Percentiles rank a stretch among this genome's conserved stretches.
phyloP scores from a whole-genome alignment of 495 filamentous ascomycete species.

The Articulospora tetracladia region DNA sequence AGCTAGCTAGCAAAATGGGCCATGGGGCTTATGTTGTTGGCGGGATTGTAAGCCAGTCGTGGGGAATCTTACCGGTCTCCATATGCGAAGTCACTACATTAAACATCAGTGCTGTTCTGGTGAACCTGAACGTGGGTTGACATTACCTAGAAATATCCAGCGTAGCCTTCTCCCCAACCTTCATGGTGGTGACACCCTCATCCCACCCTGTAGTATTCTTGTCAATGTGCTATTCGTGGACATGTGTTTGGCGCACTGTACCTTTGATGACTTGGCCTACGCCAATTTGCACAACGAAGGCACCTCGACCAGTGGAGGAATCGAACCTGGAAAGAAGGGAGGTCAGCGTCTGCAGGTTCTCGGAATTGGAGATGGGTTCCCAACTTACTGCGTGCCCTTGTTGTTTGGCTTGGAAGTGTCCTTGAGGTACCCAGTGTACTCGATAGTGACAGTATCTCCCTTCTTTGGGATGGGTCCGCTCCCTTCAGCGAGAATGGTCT shows the following conservation, averaged over 20 bases:
- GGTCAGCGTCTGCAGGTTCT: slow-evolving; percentile 6
- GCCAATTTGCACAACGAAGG: slow-evolving; percentile 67
- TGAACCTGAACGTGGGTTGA: not conserved
- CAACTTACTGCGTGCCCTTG: slow-evolving; percentile 44
- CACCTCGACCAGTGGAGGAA: slow-evolving; percentile 61
- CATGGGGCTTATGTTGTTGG: not conserved
- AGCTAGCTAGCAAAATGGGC: not conserved
- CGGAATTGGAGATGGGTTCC: not conserved
- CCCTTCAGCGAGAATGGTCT: slow-evolving; percentile 39
- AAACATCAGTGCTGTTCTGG: slow-evolving; percentile 18
- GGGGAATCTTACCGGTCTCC: slow-evolving; percentile 56
- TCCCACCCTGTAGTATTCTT: slow-evolving; percentile 65
- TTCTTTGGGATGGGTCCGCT: slow-evolving; percentile 48
- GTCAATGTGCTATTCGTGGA: slow-evolving; percentile 13
- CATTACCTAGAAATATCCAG: slow-evolving; percentile 70
- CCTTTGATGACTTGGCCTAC: slow-evolving; percentile 76
- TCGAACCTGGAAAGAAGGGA: slow-evolving; percentile 59
- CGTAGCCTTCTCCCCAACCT: slow-evolving; percentile 73
- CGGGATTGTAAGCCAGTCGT: not conserved
- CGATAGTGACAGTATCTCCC: slow-evolving; percentile 70
- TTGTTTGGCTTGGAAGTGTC: slow-evolving; percentile 48
- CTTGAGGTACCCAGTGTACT: slow-evolving; percentile 81
- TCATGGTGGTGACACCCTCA: slow-evolving; percentile 77
- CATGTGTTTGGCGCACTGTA: slow-evolving; percentile 29
- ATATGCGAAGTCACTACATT: slow-evolving; percentile 72